Evolutionary conservation across 768 basidiomycete genomes (phyloP).

Genomic region (Nevesoporus exiguus): DNA sequence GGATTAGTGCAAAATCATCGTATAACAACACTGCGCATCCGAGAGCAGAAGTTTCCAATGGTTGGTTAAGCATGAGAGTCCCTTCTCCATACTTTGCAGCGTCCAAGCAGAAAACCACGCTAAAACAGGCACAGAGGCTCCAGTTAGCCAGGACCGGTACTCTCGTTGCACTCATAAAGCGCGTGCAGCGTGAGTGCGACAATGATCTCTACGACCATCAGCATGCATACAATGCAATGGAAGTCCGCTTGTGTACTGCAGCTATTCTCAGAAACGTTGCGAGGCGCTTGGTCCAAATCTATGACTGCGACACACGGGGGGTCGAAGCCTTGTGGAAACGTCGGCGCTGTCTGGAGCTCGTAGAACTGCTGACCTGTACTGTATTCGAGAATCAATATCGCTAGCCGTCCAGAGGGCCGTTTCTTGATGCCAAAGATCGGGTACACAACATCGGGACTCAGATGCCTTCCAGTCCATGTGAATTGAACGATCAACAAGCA

Average conservation of each 20-base stretch:
- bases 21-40: neutral
- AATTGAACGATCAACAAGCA: no score
- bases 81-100: neutral
- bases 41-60: neutral
- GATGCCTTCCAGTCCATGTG: neutral
- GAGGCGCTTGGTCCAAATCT: no score
- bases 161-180: neutral
- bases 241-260: neutral
- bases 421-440: constrained; percentile 6
- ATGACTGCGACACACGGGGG: no score
- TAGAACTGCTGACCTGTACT: neutral
- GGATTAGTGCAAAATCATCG: neutral
- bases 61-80: constrained; percentile 1
- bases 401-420: constrained; percentile 1
- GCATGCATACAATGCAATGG: neutral
- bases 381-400: constrained; percentile 1
- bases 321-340: neutral
- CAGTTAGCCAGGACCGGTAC: neutral
- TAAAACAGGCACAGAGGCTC: neutral
- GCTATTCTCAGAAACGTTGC: neutral
- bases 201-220: neutral
- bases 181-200: neutral
- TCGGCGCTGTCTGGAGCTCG: neutral
- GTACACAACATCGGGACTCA: no score
- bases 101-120: neutral